These are phyloP conservation scores for Trypanosoma melophagium DNA, from an alignment of 208 protist species.

Conservation along the genomic window DNA sequence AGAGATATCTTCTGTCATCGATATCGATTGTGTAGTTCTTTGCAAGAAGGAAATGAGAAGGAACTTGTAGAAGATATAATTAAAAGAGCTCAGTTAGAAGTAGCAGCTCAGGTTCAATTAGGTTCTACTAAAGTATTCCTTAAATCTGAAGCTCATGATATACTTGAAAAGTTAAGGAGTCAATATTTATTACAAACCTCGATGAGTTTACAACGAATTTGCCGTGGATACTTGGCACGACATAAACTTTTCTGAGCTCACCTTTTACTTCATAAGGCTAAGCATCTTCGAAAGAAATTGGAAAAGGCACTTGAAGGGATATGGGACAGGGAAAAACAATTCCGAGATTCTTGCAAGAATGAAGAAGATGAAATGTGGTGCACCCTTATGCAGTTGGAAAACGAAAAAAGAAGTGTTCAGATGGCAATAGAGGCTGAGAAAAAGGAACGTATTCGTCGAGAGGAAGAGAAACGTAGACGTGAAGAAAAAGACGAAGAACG, in stretches of 20 bases:
- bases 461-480: slow-evolving; percentile 6
- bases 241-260: neutral
- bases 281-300: slow-evolving; percentile 13
- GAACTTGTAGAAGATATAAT: slow-evolving; percentile 18
- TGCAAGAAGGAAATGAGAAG: slow-evolving; percentile 1
- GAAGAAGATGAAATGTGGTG: neutral
- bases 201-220: slow-evolving; percentile 12
- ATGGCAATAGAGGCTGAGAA: neutral
- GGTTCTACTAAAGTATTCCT: slow-evolving; percentile 45
- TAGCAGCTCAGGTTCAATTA: slow-evolving; percentile 19
- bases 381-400: neutral
- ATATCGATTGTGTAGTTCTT: slow-evolving; percentile 30
- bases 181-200: slow-evolving; percentile 11
- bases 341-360: neutral
- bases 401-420: neutral
- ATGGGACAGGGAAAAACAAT: neutral
- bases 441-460: neutral
- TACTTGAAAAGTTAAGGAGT: slow-evolving; percentile 24
- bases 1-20: slow-evolving; percentile 26
- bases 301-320: neutral
- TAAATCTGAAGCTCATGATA: slow-evolving; percentile 31
- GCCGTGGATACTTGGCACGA: slow-evolving; percentile 11
- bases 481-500: slow-evolving; percentile 9
- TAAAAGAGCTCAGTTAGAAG: slow-evolving; percentile 6
- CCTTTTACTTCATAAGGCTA: slow-evolving; percentile 13